These are phyloP conservation scores for Xylaria flabelliformis DNA, from an alignment of 495 filamentous ascomycete genomes.

Conservation along the genomic window DNA sequence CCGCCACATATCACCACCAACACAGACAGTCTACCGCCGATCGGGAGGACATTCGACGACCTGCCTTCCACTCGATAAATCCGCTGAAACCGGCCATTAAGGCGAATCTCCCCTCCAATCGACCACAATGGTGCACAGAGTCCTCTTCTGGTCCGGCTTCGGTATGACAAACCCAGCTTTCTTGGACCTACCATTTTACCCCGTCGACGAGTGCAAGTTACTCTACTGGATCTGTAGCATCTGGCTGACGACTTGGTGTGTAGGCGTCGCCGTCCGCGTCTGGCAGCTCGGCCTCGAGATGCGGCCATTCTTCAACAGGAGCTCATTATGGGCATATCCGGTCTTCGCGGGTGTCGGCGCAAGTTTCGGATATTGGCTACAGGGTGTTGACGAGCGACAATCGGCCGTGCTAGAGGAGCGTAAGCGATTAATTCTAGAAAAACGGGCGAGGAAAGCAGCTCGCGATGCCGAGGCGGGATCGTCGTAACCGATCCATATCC, in stretches of 20 bases:
- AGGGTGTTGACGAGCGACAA: conserved; percentile 83
- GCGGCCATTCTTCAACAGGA: conserved; percentile 85
- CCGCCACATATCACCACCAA: conserved; percentile 18
- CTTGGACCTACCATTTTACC: conserved; percentile 25
- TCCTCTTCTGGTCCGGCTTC: conserved; percentile 97
- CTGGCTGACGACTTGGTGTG: conserved; percentile 3
- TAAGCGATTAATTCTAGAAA: conserved; percentile 80
- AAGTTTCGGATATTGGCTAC: conserved; percentile 95
- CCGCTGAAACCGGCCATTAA: neutral
- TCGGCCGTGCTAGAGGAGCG: conserved; percentile 75
- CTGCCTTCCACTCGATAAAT: neutral
- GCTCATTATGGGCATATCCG: conserved; percentile 88
- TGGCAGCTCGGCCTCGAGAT: conserved; percentile 99
- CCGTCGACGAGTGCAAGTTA: conserved; percentile 18
- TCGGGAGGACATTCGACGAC: conserved; percentile 5
- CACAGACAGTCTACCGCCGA: neutral
- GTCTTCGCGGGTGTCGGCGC: conserved; percentile 83
- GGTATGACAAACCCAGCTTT: conserved; percentile 62
- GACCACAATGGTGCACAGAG: conserved; percentile 65
- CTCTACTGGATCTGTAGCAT: neutral
- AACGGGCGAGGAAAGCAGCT: conserved; percentile 77
- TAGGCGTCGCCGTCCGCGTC: conserved; percentile 86
- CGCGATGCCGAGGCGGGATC: conserved; percentile 53
- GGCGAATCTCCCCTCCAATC: conserved; percentile 14
- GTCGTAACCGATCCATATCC: conserved; percentile 16